These are phyloP conservation scores for Termitomyces sp. DNA, from an alignment of 768 basidiomycete genomes.

Conservation along the genomic window DNA sequence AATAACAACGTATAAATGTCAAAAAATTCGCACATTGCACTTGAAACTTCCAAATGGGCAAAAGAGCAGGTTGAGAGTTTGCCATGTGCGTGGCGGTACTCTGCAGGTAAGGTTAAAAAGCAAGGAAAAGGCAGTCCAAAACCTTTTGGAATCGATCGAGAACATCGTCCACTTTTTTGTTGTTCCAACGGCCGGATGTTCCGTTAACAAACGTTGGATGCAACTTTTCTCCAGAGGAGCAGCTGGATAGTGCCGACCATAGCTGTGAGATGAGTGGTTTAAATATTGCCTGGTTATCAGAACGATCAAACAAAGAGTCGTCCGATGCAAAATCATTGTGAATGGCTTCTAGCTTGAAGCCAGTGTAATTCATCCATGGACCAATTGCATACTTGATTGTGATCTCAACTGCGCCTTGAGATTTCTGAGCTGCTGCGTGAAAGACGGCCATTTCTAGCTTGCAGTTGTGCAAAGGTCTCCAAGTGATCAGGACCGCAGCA, in stretches of 20 bases:
- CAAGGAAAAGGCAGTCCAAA: neutral
- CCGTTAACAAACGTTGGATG: neutral
- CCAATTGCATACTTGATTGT: neutral
- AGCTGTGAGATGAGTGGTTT: fast-evolving
- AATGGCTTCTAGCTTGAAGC: neutral
- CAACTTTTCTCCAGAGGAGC: too few species aligned
- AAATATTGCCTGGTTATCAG: neutral
- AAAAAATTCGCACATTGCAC: neutral
- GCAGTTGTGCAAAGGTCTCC: too few species aligned
- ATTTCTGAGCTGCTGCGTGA: neutral
- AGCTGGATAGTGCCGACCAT: neutral
- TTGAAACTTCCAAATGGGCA: neutral
- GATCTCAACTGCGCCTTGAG: neutral
- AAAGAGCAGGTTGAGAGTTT: neutral
- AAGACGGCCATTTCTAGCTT: neutral
- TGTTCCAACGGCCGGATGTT: neutral
- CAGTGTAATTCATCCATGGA: neutral
- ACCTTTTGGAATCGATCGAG: neutral
- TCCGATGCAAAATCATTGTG: neutral
- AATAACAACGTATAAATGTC: neutral
- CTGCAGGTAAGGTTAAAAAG: neutral
- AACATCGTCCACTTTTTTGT: neutral
- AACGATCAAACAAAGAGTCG: neutral
- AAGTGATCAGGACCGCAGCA: too few species aligned
- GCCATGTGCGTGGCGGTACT: neutral